Conservation (phyloP, 768 basidiomycete genomes). For the Amanita rubescens region DNA sequence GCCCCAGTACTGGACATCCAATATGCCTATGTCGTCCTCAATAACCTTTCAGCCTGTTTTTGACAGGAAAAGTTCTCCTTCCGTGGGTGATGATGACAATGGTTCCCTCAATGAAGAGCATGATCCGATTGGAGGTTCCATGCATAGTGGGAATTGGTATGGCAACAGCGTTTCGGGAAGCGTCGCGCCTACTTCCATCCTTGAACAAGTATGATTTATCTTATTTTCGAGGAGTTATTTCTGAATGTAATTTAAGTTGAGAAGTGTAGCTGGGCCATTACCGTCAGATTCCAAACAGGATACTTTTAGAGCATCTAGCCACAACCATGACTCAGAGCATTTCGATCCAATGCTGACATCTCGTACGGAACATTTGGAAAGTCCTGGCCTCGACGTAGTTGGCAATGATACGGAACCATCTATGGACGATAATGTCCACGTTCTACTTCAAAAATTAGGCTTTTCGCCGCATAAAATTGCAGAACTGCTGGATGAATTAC, state of each 20-base stretch:
- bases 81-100: constrained; percentile 56
- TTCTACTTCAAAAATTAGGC: constrained; percentile 87
- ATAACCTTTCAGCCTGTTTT: constrained; percentile 15
- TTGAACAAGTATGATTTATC: constrained; percentile 56
- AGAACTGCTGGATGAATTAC: constrained; percentile 84
- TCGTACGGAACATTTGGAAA: constrained; percentile 12
- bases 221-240: neutral
- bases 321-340: neutral
- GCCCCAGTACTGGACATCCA: constrained; percentile 57
- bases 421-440: constrained; percentile 78
- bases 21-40: constrained; percentile 18
- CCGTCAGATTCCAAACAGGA: constrained; percentile 9
- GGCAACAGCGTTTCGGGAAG: constrained; percentile 81
- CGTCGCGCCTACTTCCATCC: constrained; percentile 68
- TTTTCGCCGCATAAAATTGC: constrained; percentile 86
- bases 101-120: constrained; percentile 73
- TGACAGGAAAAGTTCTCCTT: constrained; percentile 37
- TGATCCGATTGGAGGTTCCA: constrained; percentile 66
- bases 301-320: neutral
- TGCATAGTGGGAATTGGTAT: constrained; percentile 83
- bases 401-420: constrained; percentile 40
- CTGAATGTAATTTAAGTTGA: constrained; percentile 31
- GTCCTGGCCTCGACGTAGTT: constrained; percentile 20
- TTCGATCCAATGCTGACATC: constrained; percentile 18
- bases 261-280: constrained; percentile 43